Base-by-base conservation (phyloP, 2,329 filamentous ascomycete species). In the Colletotrichum sp. region DNA sequence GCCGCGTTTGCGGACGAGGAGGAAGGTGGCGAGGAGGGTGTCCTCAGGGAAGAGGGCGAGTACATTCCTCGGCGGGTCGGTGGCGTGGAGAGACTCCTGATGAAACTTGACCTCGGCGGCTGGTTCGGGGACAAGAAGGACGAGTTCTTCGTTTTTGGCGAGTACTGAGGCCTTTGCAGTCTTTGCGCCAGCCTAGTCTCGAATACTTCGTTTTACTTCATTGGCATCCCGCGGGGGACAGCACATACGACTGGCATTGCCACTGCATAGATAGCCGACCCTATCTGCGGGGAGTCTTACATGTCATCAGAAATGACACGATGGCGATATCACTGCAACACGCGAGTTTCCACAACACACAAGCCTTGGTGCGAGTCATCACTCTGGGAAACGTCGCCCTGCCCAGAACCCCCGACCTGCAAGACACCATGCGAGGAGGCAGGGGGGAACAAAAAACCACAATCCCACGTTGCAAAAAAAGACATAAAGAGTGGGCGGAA, bases 71-170 rank as follows among this genome's bases (percentile, higher is more conserved):
- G 92, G 77, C 92, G 94, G 76, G 91, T 95, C 5, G 95, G 95
- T 0, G 95, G 95, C 1, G 92, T 98, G 62, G 95, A 98, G 86
- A 89, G 95, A 75, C 85, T 98, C 82, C 84, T 98, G 82, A 98
- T 98, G 95, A 98, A 98, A 87, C 87, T 98, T 80, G 96, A 98
- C 81, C 92, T 92, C 83, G 91, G 90, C 25, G 89, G 85, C 70
- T 92, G 90, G 90, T 89, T 91, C 78, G 87, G 83, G 7, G 81
- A 83, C 39, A 75, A 79, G 69, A 80, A 80, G 62, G 80, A 74
- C 19, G 75, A 77, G 19, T 67, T 77, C 16, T 71, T 77, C 39
- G 61, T 65, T 8, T 70, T 67, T 57, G 65, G 71, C 52, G 55
- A 75, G 72, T 62, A 68, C 44, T 76, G 44, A 68, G 6, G 16